Evolutionary conservation across 169 alveolate genomes (phyloP), one percentile per base, ranked within the genome.

Genomic region (Plasmodium gaboni): DNA sequence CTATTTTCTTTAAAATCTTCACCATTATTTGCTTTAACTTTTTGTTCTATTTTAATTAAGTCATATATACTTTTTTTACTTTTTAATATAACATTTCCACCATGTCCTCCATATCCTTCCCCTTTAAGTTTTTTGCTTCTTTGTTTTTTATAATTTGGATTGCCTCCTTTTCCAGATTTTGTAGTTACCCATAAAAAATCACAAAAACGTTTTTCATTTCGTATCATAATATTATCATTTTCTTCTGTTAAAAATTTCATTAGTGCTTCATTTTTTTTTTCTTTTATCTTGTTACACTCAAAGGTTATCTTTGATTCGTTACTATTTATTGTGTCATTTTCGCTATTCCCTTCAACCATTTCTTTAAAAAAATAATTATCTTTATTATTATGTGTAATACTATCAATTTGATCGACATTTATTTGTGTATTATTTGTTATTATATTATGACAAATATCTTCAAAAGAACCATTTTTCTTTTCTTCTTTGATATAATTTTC

Each of bases 31-130:
- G 95, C 96, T 73, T 87, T 73, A 22, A 94, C 67, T n/a, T 68
- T 73, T 24, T 91, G 92, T 72, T 92, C 95, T 1, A 94, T 73
- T 89, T 92, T 93, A 22, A 94, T 92, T 59, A 94, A 92, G 57
- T 92, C 94, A 19, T 87, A 90, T 10, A 94, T 93, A 26, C 92
- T 88, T 57, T 88, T 94, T 55, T 94, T 90, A 44, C 95, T 76
- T 73, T 91, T 92, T 15, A 94, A 64, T 13, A 89, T 87, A 19
- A 94, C 92, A 78, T 88, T 91, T 12, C 96, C 96, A 1, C 96
- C 96, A 61, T 94, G 96, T 17, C 96, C 96, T 15, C 96, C 96
- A 61, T 94, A 94, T 19, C 96, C 96, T 61, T 94, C 95, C 4
- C 96, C 96, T 32, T 89, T 86, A 28, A 94, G 71, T 69, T 89